These are phyloP conservation scores for Ophiobolus disseminans DNA, from an alignment of 2,329 filamentous ascomycete species.

Conservation along the genomic window DNA sequence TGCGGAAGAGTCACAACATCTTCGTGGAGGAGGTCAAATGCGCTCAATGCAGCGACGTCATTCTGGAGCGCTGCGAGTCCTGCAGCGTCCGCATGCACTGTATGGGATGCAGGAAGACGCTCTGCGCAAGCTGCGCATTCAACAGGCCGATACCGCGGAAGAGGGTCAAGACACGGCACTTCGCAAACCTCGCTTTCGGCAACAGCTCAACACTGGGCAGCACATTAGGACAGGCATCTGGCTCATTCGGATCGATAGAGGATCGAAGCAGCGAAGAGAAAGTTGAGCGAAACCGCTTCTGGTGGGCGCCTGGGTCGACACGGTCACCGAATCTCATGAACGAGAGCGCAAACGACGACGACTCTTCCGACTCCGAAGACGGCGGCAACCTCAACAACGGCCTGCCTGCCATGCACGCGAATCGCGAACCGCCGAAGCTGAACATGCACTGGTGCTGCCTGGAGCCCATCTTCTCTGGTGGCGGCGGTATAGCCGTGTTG, in stretches of 20 bases:
- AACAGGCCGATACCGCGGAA: conserved; percentile 59
- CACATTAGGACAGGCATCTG: conserved; percentile 38
- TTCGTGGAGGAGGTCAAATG: conserved; percentile 63
- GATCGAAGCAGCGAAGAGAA: conserved; percentile 29
- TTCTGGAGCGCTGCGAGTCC: conserved; percentile 65
- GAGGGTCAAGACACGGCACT: conserved; percentile 48
- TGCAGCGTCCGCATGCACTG: conserved; percentile 69
- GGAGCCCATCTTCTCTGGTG: conserved; percentile 66
- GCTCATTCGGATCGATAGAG: conserved; percentile 34
- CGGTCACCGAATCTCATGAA: conserved; percentile 66
- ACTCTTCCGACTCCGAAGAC: conserved; percentile 49
- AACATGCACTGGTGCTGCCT: conserved; percentile 68
- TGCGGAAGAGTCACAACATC: conserved; percentile 59
- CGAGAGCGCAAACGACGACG: conserved; percentile 53
- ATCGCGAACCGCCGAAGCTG: conserved; percentile 55
- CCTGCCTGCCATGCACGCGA: conserved; percentile 43
- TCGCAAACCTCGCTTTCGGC: conserved; percentile 46
- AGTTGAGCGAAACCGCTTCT: conserved; percentile 52
- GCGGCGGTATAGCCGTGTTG: conserved; percentile 64
- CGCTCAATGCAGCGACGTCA: conserved; percentile 60
- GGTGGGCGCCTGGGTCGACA: conserved; percentile 65
- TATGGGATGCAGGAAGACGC: conserved; percentile 65
- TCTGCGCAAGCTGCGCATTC: conserved; percentile 67
- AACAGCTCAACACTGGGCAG: conserved; percentile 32
- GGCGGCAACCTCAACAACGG: conserved; percentile 44